Base-by-base conservation (phyloP, 1,284 basidiomycete genomes). In the Rhodotorula sp. region DNA sequence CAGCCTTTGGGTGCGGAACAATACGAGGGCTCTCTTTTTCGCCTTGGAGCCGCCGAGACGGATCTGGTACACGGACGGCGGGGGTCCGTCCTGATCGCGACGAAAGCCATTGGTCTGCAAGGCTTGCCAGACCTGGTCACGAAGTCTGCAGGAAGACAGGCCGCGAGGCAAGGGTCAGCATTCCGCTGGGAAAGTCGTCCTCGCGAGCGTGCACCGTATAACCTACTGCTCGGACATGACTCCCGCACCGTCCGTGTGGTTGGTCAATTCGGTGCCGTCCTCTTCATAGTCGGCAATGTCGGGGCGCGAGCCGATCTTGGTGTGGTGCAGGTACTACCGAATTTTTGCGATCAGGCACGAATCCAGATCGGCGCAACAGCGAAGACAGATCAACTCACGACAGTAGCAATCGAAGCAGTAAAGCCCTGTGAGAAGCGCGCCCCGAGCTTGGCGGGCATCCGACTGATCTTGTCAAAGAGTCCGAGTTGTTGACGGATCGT, bases 391-490 rank as follows among this genome's bases (percentile, higher is more conserved):
- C 6, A 17, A n/a, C 56, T 22, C 37, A 49, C 72, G 66, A 73
- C 71, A 48, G 79, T 89, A 86, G 26, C 84, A 81, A 89, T 86
- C 4, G 91, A 91, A 0, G 88, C 87, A 0, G 89, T 90, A 77
- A 93, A 92, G 0, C 89, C 89, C 80, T 91, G 91, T 89, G 90
- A 56, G 58, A 55, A 68, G 37, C 67, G 33, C 48, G 70, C 64
- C 7, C 89, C 91, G 77, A 87, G 91, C 78, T 89, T 89, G 2
- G 90, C 89, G 10, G 90, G 90, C 51, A 82, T 84, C 57, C 78
- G 80, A 51, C 87, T 83, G 26, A 89, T 83, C 12, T 80, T 78
- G 0, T 82, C 82, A 77, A 91, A 91, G 75, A 88, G 82, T 20
- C 90, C 90, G n/a, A 91, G 83, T 20, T 82, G 81, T 33, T 82